Evolutionary conservation across 371 early-diverging fungal species (phyloP).

Genomic region (Cokeromyces recurvatus): DNA sequence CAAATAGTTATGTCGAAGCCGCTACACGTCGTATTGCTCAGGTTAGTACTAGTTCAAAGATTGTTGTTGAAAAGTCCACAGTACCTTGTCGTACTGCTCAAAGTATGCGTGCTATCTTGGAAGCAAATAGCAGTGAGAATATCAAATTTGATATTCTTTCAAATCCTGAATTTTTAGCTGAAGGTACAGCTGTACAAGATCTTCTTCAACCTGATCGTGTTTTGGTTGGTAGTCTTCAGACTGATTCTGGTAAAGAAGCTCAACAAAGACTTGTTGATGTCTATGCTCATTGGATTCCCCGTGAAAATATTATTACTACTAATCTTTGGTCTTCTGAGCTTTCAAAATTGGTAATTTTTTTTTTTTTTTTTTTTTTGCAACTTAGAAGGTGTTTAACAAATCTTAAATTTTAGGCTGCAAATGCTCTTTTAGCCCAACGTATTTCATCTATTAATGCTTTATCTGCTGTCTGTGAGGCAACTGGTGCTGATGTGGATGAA

Average conservation of each 20-base stretch:
- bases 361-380: no score
- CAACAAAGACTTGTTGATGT: conserved; percentile 72
- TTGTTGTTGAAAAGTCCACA: conserved; percentile 94
- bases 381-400: no score
- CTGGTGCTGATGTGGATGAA: conserved; percentile 94
- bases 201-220: conserved; percentile 89
- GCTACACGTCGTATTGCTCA: conserved; percentile 87
- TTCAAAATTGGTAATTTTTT: conserved; percentile 71
- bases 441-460: conserved; percentile 93
- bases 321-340: conserved; percentile 95
- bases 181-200: conserved; percentile 89
- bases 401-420: conserved; percentile 76
- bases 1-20: conserved; percentile 70
- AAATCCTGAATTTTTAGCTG: conserved; percentile 96
- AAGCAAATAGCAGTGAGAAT: conserved; percentile 71
- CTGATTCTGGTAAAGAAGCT: conserved; percentile 73
- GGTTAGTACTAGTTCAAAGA: conserved; percentile 77
- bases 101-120: conserved; percentile 83
- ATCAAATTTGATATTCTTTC: conserved; percentile 87
- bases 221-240: conserved; percentile 85
- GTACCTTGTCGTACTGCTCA: conserved; percentile 95
- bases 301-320: conserved; percentile 84
- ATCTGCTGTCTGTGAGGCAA: conserved; percentile 90
- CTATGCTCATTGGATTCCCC: conserved; percentile 83
- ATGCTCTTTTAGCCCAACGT: conserved; percentile 95